Evolutionary conservation across 2,329 filamentous ascomycete species (phyloP).

Genomic region (Rhynchosporium secalis): DNA sequence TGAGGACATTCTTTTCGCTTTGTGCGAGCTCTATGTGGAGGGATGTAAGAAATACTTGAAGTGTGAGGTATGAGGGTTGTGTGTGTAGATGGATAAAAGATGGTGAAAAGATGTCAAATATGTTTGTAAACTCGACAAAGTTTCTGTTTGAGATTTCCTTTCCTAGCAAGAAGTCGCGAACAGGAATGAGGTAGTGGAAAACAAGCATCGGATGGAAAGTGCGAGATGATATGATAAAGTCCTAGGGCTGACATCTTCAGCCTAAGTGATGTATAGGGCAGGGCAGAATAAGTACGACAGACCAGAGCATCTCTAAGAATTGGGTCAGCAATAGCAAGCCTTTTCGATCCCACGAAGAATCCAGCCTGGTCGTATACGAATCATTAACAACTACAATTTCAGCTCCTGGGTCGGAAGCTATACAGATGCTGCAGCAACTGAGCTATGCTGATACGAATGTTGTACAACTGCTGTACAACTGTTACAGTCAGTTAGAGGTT

Average conservation of each 20-base stretch:
- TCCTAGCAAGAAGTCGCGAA: background rate
- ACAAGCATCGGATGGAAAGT: constrained; percentile 4
- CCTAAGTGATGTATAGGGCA: background rate
- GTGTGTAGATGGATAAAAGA: background rate
- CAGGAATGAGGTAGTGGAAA: background rate
- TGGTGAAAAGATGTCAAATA: background rate
- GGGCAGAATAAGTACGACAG: background rate
- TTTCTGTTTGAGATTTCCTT: background rate
- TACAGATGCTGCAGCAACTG: background rate
- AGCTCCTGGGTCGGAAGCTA: background rate
- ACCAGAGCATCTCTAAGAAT: background rate
- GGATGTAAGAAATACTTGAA: background rate
- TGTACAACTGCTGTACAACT: background rate
- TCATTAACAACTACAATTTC: background rate
- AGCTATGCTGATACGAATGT: background rate
- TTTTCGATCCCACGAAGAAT: background rate
- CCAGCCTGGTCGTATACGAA: background rate
- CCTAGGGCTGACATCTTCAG: constrained; percentile 10
- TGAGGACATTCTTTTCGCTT: background rate
- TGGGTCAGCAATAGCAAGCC: constrained; percentile 5
- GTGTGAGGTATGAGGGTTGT: background rate
- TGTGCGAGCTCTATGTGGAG: background rate
- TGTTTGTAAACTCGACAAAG: background rate
- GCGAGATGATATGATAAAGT: background rate
- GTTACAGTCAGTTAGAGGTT: no score